Conservation (phyloP, 208 protist species). For the Trypanosoma congolense region DNA sequence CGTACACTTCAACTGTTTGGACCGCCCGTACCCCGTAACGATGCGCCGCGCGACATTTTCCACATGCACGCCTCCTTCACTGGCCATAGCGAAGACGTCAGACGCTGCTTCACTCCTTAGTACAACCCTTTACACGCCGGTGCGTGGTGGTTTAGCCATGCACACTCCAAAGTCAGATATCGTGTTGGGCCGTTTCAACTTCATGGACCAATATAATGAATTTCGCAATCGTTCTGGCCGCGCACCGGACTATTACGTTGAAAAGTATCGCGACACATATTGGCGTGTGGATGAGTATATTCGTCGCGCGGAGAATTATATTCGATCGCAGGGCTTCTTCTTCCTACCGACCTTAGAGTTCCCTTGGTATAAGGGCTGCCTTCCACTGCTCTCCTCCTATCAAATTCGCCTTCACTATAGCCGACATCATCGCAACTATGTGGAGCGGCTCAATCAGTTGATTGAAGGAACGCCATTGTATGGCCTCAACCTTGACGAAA, state of each 20-base stretch:
- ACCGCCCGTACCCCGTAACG: neutral
- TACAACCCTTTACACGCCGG: conserved; percentile 20
- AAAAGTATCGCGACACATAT: conserved; percentile 82
- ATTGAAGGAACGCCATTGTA: conserved; percentile 85
- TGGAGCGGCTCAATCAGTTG: conserved; percentile 88
- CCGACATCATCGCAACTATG: conserved; percentile 86
- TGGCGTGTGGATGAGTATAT: conserved; percentile 89
- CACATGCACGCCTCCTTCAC: conserved; percentile 6
- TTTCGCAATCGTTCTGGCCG: conserved; percentile 79
- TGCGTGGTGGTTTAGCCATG: conserved; percentile 43
- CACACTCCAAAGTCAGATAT: conserved; percentile 84
- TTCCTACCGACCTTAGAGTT: conserved; percentile 89
- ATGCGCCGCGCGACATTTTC: conserved; percentile 22
- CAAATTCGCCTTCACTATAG: conserved; percentile 88
- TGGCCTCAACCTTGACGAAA: conserved; percentile 74
- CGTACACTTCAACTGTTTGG: neutral
- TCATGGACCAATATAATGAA: conserved; percentile 84
- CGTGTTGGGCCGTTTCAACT: conserved; percentile 63
- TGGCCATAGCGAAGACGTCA: neutral
- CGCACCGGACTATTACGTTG: conserved; percentile 73
- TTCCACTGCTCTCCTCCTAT: conserved; percentile 84
- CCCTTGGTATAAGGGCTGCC: conserved; percentile 85
- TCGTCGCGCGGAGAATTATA: conserved; percentile 71
- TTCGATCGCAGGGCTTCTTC: conserved; percentile 83
- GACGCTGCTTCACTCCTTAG: neutral